phyloP scores from a whole-genome alignment of 164 flowering plant species.

The Vitis rupestris region DNA sequence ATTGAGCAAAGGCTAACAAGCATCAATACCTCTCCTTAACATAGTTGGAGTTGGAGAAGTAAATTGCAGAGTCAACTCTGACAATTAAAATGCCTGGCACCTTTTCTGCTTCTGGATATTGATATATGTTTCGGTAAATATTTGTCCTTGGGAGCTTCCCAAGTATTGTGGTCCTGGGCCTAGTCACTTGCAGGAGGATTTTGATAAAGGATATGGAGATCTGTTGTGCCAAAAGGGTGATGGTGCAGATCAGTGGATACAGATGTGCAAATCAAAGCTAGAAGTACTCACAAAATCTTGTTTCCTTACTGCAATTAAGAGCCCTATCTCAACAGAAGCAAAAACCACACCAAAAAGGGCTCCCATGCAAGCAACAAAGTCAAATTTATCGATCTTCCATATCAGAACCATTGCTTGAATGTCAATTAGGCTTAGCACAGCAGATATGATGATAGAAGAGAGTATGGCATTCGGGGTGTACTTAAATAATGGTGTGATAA shows the following conservation, averaged over 20 bases:
- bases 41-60: slow-evolving; percentile 87
- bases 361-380: slow-evolving; percentile 90
- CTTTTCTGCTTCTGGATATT: slow-evolving; percentile 69
- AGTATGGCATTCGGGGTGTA: slow-evolving; percentile 94
- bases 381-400: slow-evolving; percentile 86
- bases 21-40: slow-evolving; percentile 66
- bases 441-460: slow-evolving; percentile 82
- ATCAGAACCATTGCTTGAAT: slow-evolving; percentile 60
- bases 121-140: slow-evolving; percentile 65
- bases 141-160: slow-evolving; percentile 64
- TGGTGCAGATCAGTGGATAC: no score
- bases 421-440: slow-evolving; percentile 75
- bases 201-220: slow-evolving; percentile 76
- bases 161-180: slow-evolving; percentile 73
- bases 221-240: slow-evolving; percentile 24
- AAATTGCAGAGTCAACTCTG: slow-evolving; percentile 82
- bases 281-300: neutral
- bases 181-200: slow-evolving; percentile 78
- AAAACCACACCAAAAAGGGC: slow-evolving; percentile 91
- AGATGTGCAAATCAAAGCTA: no score
- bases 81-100: slow-evolving; percentile 66
- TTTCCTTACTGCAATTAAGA: slow-evolving; percentile 76
- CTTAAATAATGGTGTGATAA: slow-evolving; percentile 83
- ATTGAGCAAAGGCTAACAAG: neutral
- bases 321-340: slow-evolving; percentile 79